Conservation (phyloP, 371 early-diverging fungal species). For the Actinomortierella ambigua region DNA sequence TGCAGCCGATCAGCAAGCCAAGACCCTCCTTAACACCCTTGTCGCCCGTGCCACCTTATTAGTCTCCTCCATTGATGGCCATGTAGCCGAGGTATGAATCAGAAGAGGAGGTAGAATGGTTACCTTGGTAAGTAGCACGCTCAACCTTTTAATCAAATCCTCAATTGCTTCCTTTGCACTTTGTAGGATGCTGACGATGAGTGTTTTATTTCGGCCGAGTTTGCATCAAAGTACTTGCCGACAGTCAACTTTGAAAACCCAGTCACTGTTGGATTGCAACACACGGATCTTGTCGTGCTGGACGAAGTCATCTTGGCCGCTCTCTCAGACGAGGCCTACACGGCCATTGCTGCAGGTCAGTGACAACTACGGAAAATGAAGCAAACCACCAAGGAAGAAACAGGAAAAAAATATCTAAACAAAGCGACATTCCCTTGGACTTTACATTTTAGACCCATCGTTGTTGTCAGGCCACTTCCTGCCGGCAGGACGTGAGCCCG, state of each 20-base stretch:
- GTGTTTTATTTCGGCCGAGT: conserved; percentile 35
- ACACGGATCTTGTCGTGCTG: conserved; percentile 60
- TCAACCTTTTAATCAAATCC: neutral
- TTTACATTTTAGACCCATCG: conserved; percentile 35
- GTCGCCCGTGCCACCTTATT: conserved; percentile 35
- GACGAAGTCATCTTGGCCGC: conserved; percentile 72
- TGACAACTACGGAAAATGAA: too few species aligned
- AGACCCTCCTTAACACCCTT: conserved; percentile 18
- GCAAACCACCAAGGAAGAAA: too few species aligned
- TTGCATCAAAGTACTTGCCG: conserved; percentile 31
- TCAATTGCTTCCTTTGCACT: neutral
- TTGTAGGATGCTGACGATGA: conserved; percentile 28
- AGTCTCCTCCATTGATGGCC: conserved; percentile 44
- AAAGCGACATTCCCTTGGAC: conserved; percentile 32
- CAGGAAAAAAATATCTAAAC: too few species aligned
- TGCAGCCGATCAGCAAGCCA: conserved; percentile 1
- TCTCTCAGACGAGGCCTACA: conserved; percentile 58
- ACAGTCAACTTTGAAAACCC: conserved; percentile 19
- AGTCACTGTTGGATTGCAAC: conserved; percentile 44
- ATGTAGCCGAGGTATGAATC: conserved; percentile 31
- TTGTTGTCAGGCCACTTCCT: conserved; percentile 34
- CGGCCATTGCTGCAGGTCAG: conserved; percentile 57
- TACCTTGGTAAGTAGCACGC: neutral
- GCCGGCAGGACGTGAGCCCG: conserved; percentile 28
- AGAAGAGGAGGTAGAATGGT: neutral